These are phyloP conservation scores for Moniliella sp. DNA, from an alignment of 1,284 basidiomycete genomes.

Conservation along the genomic window DNA sequence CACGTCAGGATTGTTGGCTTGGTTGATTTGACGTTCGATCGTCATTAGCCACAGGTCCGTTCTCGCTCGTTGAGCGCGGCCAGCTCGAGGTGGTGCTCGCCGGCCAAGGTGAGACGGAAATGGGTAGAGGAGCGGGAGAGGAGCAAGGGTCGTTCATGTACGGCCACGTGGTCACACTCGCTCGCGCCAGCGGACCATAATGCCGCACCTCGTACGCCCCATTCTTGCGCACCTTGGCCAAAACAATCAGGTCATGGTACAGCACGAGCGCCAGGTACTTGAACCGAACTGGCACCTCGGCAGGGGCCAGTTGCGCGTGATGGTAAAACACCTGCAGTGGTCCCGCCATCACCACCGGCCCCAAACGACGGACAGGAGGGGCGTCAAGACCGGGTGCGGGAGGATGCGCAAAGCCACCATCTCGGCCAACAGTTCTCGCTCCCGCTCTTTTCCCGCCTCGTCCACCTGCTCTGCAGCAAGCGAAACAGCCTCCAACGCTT, in stretches of 20 bases:
- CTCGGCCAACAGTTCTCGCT: slow-evolving; percentile 19
- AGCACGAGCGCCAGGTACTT: slow-evolving; percentile 26
- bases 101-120: slow-evolving; percentile 19
- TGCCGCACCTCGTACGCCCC: slow-evolving; percentile 17
- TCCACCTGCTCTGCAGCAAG: slow-evolving; percentile 23
- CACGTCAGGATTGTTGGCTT: too few species aligned
- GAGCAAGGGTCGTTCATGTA: slow-evolving; percentile 11
- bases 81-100: slow-evolving; percentile 28
- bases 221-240: slow-evolving; percentile 27
- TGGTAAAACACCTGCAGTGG: slow-evolving; percentile 29
- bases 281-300: slow-evolving; percentile 24
- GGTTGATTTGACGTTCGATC: too few species aligned
- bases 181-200: slow-evolving; percentile 29
- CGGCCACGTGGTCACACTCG: too few species aligned
- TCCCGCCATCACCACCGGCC: slow-evolving; percentile 21
- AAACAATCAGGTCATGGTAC: slow-evolving; percentile 21
- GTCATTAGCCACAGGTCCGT: slow-evolving; percentile 18
- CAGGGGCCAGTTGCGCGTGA: slow-evolving; percentile 12
- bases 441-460: slow-evolving; percentile 19
- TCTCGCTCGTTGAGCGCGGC: slow-evolving; percentile 22
- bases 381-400: too few species aligned
- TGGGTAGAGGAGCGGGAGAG: slow-evolving; percentile 18
- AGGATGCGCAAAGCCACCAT: slow-evolving; percentile 22
- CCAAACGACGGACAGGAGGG: too few species aligned
- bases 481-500: too few species aligned